Evolutionary conservation across 179 eudicot species (phyloP), one percentile per base, ranked within the genome.

Genomic region (Corrigiola litoralis): DNA sequence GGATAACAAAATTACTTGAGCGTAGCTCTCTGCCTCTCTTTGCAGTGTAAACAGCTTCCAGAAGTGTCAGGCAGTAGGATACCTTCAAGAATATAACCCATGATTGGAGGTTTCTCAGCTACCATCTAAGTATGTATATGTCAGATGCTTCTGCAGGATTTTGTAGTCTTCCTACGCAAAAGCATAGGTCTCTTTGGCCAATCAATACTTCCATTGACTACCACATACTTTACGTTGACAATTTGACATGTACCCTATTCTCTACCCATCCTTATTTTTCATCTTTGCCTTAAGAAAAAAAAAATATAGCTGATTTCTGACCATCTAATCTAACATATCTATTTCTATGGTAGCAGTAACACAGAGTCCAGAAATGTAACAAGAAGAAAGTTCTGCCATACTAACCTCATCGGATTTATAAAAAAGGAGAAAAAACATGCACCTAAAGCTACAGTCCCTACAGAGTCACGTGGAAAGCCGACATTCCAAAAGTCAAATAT

Each of bases 81-180:
- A 20, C 17, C 21, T 28, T 41, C 23, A 11, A 29, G 12, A 25
- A 11, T 29, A 29, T 20, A 62, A 33, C 44, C 32, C 11, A 42
- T 29, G 20, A 38, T 14, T 45, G 37, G 2, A 58, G 13, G 44
- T 11, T 34, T 33, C 6, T 17, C 21, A 33, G 25, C 61, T 42
- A 33, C 65, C 38, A 7, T 25, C n/a, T 23, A 36, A 10, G 16
- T 18, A 28, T n/a, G n/a, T 28, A 61, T 12, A 42, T n/a, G 17
- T 16, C 17, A 62, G 31, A 62, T 62, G 44, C 66, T 62, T 62
- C 29, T 47, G 38, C 52, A 62, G 2, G 44, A 9, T 8, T 28
- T 29, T 44, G 21, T 38, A 18, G 25, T 42, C 65, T 42, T 42
- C 38, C 42, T 10, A 42, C 16, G 40, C 14, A 12, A 37, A 58